These are phyloP conservation scores for Aureobasidium musti DNA, from an alignment of 2,329 filamentous ascomycete species.

Conservation along the genomic window DNA sequence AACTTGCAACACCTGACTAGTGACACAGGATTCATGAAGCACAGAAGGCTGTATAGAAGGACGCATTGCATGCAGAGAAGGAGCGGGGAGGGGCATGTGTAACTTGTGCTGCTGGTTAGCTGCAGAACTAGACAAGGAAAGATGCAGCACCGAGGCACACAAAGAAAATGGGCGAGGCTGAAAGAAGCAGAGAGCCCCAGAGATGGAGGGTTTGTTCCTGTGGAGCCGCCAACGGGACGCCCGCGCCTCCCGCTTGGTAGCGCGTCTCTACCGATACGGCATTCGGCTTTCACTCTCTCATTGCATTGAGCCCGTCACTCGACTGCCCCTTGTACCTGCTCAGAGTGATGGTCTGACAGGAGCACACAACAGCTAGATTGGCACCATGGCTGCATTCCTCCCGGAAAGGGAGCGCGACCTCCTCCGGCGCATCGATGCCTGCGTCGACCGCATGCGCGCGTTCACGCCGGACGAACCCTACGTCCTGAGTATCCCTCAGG, in stretches of 20 bases:
- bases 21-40: not conserved
- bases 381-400: conserved; percentile 17
- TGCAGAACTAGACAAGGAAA: conserved; percentile 20
- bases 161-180: not conserved
- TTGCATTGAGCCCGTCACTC: not conserved
- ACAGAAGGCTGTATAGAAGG: conserved; percentile 25
- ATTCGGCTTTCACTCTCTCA: conserved; percentile 3
- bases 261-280: not conserved
- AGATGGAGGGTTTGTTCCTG: no score
- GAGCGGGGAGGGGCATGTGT: conserved; percentile 4
- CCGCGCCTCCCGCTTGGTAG: not conserved
- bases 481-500: conserved; percentile 51
- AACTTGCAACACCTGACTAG: not conserved
- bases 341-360: conserved; percentile 14
- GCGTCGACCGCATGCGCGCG: conserved; percentile 48
- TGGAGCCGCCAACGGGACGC: conserved; percentile 1
- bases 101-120: conserved; percentile 1
- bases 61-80: conserved; percentile 6
- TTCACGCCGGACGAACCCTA: conserved; percentile 50
- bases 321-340: not conserved
- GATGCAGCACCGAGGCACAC: no score
- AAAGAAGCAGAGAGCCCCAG: not conserved
- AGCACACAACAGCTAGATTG: not conserved
- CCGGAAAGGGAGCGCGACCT: conserved; percentile 11
- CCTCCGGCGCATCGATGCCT: conserved; percentile 40